Evolutionary conservation across 1,284 basidiomycete species (phyloP), one percentile per base, ranked within the genome.

Genomic region (Spongiforma sp.): DNA sequence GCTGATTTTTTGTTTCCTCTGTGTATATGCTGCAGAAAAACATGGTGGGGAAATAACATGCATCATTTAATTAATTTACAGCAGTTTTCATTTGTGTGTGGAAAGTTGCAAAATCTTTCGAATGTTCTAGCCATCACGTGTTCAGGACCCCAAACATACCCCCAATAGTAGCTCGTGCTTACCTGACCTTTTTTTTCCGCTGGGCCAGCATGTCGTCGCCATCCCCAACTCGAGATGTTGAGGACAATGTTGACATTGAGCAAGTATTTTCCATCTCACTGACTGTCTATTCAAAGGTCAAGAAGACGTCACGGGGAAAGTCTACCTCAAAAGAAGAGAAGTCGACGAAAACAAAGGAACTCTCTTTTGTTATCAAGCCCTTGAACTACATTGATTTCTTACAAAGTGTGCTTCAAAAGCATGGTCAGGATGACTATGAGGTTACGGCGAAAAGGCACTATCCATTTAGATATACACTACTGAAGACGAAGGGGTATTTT

Each of bases 231-330:
- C 34, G 0, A 1, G 57, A 60, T 12, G 9, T 11, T 5, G n/a
- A 48, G 39, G 24, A n/a, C n/a, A 37, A 52, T 43, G 26, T 28
- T 19, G 54, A 61, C 12, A 28, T n/a, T 34, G 48, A 62, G 10
- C 58, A 60, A 4, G 55, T 48, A 57, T 64, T 65, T 32, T 59
- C 60, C 4, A 5, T 62, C 0, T 62, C 34, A 6, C 15, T 65
- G 50, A 63, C 7, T 32, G 39, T 52, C 50, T 52, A 52, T 32
- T 32, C 30, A 6, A 32, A 52, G 50, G 30, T 32, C 26, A 52
- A 52, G 50, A 48, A 41, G 19, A 41, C n/a, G 10, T 17, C 8
- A 26, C 46, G 12, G 28, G 46, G 46, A 11, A 48, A 48, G 17
- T 6, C 50, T 32, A 52, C 50, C 26, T 30, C 50, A 21, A 52